Evolutionary conservation across 768 basidiomycete genomes (phyloP).

Genomic region (Leccinellum luteum): DNA sequence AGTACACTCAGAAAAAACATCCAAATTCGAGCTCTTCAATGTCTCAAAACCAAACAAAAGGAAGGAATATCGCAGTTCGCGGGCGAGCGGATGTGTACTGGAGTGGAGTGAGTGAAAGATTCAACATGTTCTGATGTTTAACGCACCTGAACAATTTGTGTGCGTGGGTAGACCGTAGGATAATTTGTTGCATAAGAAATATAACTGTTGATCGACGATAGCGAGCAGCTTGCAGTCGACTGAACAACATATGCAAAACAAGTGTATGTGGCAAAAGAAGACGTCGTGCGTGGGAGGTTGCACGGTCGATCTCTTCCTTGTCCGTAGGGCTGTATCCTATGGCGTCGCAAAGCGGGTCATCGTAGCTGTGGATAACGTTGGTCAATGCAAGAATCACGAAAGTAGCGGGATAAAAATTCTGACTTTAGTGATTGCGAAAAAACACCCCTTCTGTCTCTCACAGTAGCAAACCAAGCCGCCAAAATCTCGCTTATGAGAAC

Average conservation of each 20-base stretch:
- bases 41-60: slow-evolving; percentile 92
- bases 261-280: slow-evolving; percentile 81
- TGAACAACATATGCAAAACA: slow-evolving; percentile 84
- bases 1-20: slow-evolving; percentile 73
- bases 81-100: slow-evolving; percentile 89
- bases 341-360: slow-evolving; percentile 84
- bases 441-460: slow-evolving; percentile 73
- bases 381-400: background rate
- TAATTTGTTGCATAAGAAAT: slow-evolving; percentile 79
- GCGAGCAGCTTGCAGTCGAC: slow-evolving; percentile 89
- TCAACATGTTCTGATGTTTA: background rate
- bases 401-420: slow-evolving; percentile 27
- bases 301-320: slow-evolving; percentile 76
- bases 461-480: slow-evolving; percentile 83
- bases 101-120: background rate
- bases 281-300: slow-evolving; percentile 64
- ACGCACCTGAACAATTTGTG: slow-evolving; percentile 71
- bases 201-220: slow-evolving; percentile 85
- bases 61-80: slow-evolving; percentile 88
- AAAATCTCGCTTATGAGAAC: slow-evolving; percentile 82
- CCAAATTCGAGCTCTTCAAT: slow-evolving; percentile 82
- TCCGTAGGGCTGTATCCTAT: slow-evolving; percentile 90
- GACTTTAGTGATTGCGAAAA: slow-evolving; percentile 84
- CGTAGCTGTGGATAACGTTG: slow-evolving; percentile 54
- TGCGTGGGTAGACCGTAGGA: slow-evolving; percentile 74